Evolutionary conservation across 805 yeast species (phyloP).

Genomic region (Candida loeiensis): DNA sequence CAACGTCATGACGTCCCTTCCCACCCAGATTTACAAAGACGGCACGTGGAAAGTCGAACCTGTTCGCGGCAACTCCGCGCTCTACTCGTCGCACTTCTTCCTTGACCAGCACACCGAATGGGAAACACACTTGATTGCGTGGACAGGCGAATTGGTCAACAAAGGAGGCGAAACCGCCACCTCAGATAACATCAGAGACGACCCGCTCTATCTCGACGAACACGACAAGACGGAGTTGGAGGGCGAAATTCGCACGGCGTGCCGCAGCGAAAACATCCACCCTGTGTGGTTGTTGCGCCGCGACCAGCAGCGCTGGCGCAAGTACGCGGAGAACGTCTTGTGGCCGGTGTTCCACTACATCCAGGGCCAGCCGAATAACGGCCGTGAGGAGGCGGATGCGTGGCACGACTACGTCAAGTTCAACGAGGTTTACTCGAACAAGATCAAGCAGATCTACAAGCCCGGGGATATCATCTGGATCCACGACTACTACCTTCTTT

Average conservation of each 20-base stretch:
- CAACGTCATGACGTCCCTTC: constrained; percentile 64
- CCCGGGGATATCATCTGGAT: constrained; percentile 93
- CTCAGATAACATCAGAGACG: constrained; percentile 35
- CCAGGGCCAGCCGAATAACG: constrained; percentile 69
- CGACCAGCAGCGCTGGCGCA: constrained; percentile 81
- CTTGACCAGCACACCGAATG: constrained; percentile 66
- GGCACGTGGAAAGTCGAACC: constrained; percentile 57
- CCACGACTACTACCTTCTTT: constrained; percentile 81
- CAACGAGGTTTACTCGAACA: constrained; percentile 86
- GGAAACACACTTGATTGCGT: constrained; percentile 86
- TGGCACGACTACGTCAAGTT: constrained; percentile 89
- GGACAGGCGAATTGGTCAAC: constrained; percentile 86
- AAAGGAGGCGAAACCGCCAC: constrained; percentile 19
- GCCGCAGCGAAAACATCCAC: constrained; percentile 53
- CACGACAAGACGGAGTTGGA: constrained; percentile 54
- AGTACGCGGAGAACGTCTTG: constrained; percentile 80
- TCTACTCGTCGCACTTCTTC: constrained; percentile 70
- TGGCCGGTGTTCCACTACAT: constrained; percentile 98
- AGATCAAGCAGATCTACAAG: constrained; percentile 64
- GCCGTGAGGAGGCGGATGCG: constrained; percentile 60
- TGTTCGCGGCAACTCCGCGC: constrained; percentile 78
- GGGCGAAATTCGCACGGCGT: constrained; percentile 41
- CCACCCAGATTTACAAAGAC: constrained; percentile 53
- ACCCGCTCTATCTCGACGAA: constrained; percentile 58
- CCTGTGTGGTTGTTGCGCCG: constrained; percentile 87